Base-by-base conservation (phyloP, 257 asterid species). In the Cruciata laevipes region DNA sequence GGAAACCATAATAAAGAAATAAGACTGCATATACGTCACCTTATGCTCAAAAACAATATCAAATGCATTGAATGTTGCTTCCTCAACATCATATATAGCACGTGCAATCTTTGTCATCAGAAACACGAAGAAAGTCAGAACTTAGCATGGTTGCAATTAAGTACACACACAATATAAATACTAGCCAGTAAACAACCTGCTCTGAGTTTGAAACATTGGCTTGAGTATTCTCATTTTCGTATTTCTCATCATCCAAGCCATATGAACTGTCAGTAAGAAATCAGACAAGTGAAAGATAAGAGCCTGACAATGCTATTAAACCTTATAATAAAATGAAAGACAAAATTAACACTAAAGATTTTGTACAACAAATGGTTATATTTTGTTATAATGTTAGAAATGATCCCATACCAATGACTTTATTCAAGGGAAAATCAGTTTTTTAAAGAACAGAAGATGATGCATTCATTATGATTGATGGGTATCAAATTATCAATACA, bases 21-120 rank as follows among this genome's bases (percentile, higher is more conserved):
- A 59, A 52, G 2, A 24, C 33, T 1, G 27, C 49, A 32, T 33
- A 47, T 49, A 0, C 64, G 63, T 81, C 76, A 90, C 99, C 95
- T 87, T 94, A 77, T 82, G 90, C 71, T 67, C 73, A 63, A 84
- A 73, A 62, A 88, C 88, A 76, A 94, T 85, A 71, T 84, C 95
- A 69, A 90, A 85, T 37, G 89, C 91, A 52, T 82, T 80, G 72
- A 80, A 83, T 16, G 99, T 94, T 61, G 99, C 96, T 84, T 94
- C 99, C 88, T 90, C 99, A 68, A 90, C 70, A 75, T 94, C 99
- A 80, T 87, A 84, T 74, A 94, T 76, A 71, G 95, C 99, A 40
- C 80, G 96, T 30, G 88, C 90, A 73, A 94, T 88, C 99, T 93
- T 76, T 74, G 67, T 27, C 81, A 76, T 69, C 60, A 70, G 63